Base-by-base conservation (phyloP, 2,329 filamentous ascomycete genomes). In the Geosmithia putterillii region DNA sequence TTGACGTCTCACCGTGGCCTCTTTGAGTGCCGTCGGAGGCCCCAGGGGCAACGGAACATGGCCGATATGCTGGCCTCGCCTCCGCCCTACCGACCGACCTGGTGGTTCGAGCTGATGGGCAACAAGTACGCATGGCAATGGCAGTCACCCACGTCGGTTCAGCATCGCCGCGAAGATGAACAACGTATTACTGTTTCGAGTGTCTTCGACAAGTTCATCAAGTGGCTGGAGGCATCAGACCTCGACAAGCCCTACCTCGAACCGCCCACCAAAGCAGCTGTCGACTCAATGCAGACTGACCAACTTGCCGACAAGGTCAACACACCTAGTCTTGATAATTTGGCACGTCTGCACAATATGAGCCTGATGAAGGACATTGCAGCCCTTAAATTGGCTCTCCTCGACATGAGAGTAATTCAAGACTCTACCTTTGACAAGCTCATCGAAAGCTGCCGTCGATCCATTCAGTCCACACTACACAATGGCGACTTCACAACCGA, bases 11-110 rank as follows among this genome's bases (percentile, higher is more conserved):
- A 68, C 7, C 69, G 70, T 0, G 74, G 74, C 0, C 73, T 74
- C 1, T 61, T 79, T 48, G 75, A 79, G 57, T 69, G 64, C 52
- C 67, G 71, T 23, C 71, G 70, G 23, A 66, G 74, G 7, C 42
- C 35, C 9, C 51, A 70, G 18, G 71, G 72, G 32, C 74, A 66
- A 53, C 67, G 74, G 44, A 67, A 66, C 42, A 74, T 78, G 64
- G 71, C 68, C 18, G 72, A 66, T 42, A 55, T 74, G 45, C 59
- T 70, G 44, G 63, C 68, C 21, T 53, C 61, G 8, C 54, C 64
- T 19, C 52, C 54, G 4, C 51, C 59, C 7, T 59, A 57, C 17
- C 55, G 63, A 15, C 62, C 66, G 2, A 53, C 61, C 7, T 77
- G 73, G 74, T 62, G 65, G 0, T 61, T 74, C 39, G 60, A 66